A percentile compares a stretch with the other conserved stretches of the same genome.
These are phyloP conservation scores for Trichosporon sp. DNA, from an alignment of 1,284 basidiomycete genomes.

Conservation along the genomic window DNA sequence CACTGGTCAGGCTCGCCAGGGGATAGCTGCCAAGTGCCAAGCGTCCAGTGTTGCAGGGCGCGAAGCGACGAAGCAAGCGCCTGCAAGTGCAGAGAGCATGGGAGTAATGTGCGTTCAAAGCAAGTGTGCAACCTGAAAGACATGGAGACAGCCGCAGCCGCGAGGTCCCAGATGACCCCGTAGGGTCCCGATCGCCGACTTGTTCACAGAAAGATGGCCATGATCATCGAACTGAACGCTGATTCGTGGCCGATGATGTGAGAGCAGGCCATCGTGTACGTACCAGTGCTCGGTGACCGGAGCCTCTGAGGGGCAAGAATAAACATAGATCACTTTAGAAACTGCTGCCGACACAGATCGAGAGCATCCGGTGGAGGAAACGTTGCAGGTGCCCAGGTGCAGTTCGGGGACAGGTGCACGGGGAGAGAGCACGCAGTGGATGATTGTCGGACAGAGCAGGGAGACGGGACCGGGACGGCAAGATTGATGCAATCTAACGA, in stretches of 20 bases:
- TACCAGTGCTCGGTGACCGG: neutral
- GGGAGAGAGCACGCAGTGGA: neutral
- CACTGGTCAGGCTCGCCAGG: neutral
- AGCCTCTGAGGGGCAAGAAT: neutral
- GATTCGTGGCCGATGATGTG: neutral
- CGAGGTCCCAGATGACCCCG: neutral
- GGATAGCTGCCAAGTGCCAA: neutral
- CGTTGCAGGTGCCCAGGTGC: neutral
- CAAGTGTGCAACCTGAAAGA: neutral
- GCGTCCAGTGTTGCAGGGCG: neutral
- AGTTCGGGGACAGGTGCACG: neutral
- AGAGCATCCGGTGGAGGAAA: neutral
- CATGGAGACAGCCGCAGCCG: neutral
- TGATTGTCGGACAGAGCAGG: neutral
- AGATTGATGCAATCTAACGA: constrained; percentile 1
- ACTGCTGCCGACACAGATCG: neutral
- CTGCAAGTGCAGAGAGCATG: neutral
- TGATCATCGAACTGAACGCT: neutral
- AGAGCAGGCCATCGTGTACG: neutral
- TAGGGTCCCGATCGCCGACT: neutral
- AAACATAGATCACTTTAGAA: neutral
- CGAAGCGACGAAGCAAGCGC: neutral
- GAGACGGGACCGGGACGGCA: constrained; percentile 1
- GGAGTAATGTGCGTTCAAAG: neutral
- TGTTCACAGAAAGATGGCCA: neutral